A percentile compares a stretch with the other conserved stretches of the same genome.
Evolutionary conservation across 164 flowering plant species (phyloP).

Genomic region (Berberis thunbergii): DNA sequence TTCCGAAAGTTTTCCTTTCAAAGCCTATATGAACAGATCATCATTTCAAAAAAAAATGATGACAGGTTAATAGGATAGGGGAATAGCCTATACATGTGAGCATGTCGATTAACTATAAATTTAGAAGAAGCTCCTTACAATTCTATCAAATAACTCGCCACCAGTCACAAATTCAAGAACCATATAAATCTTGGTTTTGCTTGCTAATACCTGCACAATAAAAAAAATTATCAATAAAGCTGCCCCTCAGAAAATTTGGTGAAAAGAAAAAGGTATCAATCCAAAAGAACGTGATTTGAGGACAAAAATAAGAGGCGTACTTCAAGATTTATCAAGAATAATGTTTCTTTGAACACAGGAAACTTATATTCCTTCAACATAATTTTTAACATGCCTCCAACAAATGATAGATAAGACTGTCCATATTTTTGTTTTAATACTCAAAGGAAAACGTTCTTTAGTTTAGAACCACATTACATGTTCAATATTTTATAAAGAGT

Average conservation of each 20-base stretch:
- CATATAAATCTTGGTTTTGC: slow-evolving; percentile 91
- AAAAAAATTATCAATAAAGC: not conserved
- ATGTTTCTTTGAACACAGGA: too few species aligned
- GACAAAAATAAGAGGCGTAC: too few species aligned
- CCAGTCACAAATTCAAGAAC: slow-evolving; percentile 81
- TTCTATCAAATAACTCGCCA: slow-evolving; percentile 81
- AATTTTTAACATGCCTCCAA: too few species aligned
- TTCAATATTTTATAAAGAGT: too few species aligned
- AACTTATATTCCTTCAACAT: too few species aligned
- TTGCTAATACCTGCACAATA: slow-evolving; percentile 66
- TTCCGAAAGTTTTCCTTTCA: slow-evolving; percentile 62
- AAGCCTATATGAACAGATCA: slow-evolving; percentile 31
- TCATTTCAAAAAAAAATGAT: not conserved
- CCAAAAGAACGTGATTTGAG: too few species aligned
- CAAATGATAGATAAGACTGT: not conserved
- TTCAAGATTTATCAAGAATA: too few species aligned
- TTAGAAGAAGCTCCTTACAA: slow-evolving; percentile 41
- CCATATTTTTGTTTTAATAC: not conserved
- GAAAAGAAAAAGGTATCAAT: not conserved
- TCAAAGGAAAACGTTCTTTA: too few species aligned
- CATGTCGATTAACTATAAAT: not conserved
- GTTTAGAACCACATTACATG: too few species aligned
- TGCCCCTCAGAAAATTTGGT: not conserved
- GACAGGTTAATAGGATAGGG: not conserved
- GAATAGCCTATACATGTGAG: too few species aligned